A percentile compares a stretch with the other conserved stretches of the same genome.
phyloP scores from a whole-genome alignment of 2,329 filamentous ascomycete species.

The Ophiobolus disseminans region DNA sequence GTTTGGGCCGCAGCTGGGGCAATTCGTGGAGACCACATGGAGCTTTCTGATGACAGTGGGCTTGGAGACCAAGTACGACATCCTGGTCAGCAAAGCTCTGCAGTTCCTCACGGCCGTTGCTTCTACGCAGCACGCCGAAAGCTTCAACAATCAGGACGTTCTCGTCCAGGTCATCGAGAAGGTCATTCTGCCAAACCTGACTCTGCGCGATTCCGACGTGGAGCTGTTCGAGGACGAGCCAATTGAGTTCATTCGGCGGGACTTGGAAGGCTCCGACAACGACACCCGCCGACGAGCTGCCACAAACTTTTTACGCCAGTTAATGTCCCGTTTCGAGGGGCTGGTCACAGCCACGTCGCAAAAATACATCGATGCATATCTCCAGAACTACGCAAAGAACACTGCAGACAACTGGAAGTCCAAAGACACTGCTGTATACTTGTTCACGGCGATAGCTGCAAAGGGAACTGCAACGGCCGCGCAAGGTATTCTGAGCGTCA shows the following conservation, averaged over 20 bases:
- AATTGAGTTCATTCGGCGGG: conserved; percentile 95
- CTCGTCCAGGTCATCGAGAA: conserved; percentile 91
- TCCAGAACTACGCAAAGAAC: conserved; percentile 74
- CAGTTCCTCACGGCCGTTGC: conserved; percentile 94
- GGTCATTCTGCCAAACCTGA: conserved; percentile 92
- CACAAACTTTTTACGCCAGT: conserved; percentile 88
- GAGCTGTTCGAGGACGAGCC: conserved; percentile 98
- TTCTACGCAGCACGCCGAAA: conserved; percentile 75
- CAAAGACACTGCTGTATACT: conserved; percentile 97
- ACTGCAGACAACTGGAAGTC: conserved; percentile 81
- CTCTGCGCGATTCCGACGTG: conserved; percentile 88
- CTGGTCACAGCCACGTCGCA: conserved; percentile 87
- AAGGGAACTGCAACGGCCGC: conserved; percentile 87
- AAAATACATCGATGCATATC: conserved; percentile 84
- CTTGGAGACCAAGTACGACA: conserved; percentile 89
- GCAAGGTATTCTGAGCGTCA: conserved; percentile 90
- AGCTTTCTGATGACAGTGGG: conserved; percentile 86
- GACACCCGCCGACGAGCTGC: conserved; percentile 91
- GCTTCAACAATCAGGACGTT: conserved; percentile 83
- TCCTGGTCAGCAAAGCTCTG: conserved; percentile 90
- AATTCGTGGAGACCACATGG: conserved; percentile 92
- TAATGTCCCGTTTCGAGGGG: conserved; percentile 87
- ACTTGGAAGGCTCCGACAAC: conserved; percentile 94
- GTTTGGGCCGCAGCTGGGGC: conserved; percentile 78
- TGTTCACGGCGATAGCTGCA: conserved; percentile 92